Evolutionary conservation across 2,329 filamentous ascomycete genomes (phyloP), one percentile per base, ranked within the genome.

Genomic region (Botrytis fabae): DNA sequence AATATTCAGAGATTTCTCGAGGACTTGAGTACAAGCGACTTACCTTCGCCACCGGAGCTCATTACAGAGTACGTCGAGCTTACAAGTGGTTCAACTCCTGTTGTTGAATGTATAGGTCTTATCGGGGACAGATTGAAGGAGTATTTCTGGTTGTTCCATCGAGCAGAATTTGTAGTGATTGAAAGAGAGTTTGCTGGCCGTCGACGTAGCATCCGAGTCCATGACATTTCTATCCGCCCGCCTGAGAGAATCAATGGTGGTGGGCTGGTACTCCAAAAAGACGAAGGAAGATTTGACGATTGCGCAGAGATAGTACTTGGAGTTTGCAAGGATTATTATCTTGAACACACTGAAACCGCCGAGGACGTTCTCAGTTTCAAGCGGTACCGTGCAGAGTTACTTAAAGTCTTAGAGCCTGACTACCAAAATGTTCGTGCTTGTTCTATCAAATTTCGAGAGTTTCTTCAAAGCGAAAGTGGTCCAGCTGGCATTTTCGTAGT

Each of bases 1-100:
- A 12, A 5, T 9, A 16, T 4, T 2, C 18, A 7, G 48, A 1
- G 6, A 51, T 2, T 1, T 4, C 25, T 38, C 1, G 25, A 2
- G 2, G 6, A 28, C 25, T 42, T 62, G 60, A 42, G 38, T 2
- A 38, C 4, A n/a, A 25, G 38, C 42, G 25, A 42, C 2, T 25
- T 62, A 14, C 60, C 60, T n/a, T 62, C 60, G 6, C 38, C 60
- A 12, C 38, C 14, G 2, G 60, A 62, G 60, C 60, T 62, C 7
- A 62, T 62, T 2, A 38, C n/a, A 0, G 60, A 62, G 25, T 62
- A 62, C 38, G 25, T 1, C 7, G 28, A 42, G 7, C 25, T 62
- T 18, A 42, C 38, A 1, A 28, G 60, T 12, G 38, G 60, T 10
- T 7, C 1, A 8, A 16, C 60, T 28, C 60, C 60, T 2, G 2